Base-by-base conservation (phyloP, 2,329 filamentous ascomycete species). In the Tolypocladium endophyticum region DNA sequence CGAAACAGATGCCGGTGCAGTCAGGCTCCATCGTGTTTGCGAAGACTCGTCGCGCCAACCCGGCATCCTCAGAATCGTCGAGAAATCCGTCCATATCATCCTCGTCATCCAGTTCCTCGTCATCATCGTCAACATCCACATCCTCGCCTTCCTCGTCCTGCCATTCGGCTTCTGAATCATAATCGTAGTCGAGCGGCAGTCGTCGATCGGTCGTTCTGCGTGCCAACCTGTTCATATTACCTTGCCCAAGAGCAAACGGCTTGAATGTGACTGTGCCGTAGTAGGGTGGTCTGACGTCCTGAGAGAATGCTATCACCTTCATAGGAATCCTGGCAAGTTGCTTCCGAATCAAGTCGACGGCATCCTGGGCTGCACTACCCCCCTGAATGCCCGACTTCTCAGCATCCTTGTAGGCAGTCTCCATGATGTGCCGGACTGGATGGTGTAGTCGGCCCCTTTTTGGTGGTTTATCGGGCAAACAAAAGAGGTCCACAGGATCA, bases 1-100 rank as follows among this genome's bases (percentile, higher is more conserved):
- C 90, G 83, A 92, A 99, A 70, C 88, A 94, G 12, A 97, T 76
- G 0, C 93, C 94, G 4, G 86, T 90, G 69, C 82, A 89, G 50
- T 88, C 78, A 0, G 92, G 90, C 68, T 92, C 84, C 67, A 95
- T 80, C 64, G 90, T 86, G 36, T 86, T 85, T 77, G 83, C 67
- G 82, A 74, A 87, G 73, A 70, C 82, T 76, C 77, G 83, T 81
- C 71, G 79, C 64, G 74, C 77, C 70, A 73, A 75, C 61, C 76
- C 82, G 68, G 72, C 69, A 62, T 94, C 90, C 58, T 95, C 90
- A 7, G 90, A 90, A 66, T 95, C 90, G 65, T 96, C 92, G 1
- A 97, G 78, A 68, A 97, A 97, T 23, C 86, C 92, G 4, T 91
- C 90, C 86, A 96, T 88, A 61, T 95, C 92, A 20, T 90, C 88